Evolutionary conservation across 2,329 filamentous ascomycete genomes (phyloP), one percentile per base, ranked within the genome.

Genomic region (Pseudopyricularia cyperi): DNA sequence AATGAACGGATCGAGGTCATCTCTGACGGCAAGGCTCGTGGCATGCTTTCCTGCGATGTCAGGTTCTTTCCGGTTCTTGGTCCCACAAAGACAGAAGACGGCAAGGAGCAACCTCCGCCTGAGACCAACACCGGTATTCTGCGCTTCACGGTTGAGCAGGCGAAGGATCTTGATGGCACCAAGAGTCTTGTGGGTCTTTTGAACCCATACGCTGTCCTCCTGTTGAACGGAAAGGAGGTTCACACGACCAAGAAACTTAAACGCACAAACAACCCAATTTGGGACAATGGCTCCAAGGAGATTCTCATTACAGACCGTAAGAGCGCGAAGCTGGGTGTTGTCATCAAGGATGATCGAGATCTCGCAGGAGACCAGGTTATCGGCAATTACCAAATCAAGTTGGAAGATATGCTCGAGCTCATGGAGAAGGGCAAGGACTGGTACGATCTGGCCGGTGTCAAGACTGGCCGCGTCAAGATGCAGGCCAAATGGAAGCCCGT

Each of bases 251-350:
- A 89, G 69, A 94, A 90, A 67, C 77, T 96, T 61, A 98, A 97
- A 77, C 85, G 91, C 55, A 97, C 89, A 55, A 98, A 98, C 70
- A 93, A 95, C 61, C 93, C 93, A 7, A 90, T 98, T 61, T 98
- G 90, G 84, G 85, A 91, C 52, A 85, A 97, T 63, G 87, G 87
- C 7, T 86, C 83, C 59, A 95, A 95, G 69, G 93, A 98, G 63
- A 82, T 98, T 59, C 80, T 98, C 55, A 91, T 98, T 63, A 96
- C 90, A 1, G 90, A 98, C 64, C 84, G 87, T 56, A 95, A 89
- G 71, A 83, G 81, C 63, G 90, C 93, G 53, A 93, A 89, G 64
- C 76, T 98, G 51, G 94, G 91, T 52, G 72, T 98, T 52, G 87
- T 91, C 15, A 82, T 98, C 75, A 98, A 96, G 70, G 93, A 98